phyloP scores from a whole-genome alignment of 2,329 filamentous ascomycete genomes.

The Aureobasidium sp. region DNA sequence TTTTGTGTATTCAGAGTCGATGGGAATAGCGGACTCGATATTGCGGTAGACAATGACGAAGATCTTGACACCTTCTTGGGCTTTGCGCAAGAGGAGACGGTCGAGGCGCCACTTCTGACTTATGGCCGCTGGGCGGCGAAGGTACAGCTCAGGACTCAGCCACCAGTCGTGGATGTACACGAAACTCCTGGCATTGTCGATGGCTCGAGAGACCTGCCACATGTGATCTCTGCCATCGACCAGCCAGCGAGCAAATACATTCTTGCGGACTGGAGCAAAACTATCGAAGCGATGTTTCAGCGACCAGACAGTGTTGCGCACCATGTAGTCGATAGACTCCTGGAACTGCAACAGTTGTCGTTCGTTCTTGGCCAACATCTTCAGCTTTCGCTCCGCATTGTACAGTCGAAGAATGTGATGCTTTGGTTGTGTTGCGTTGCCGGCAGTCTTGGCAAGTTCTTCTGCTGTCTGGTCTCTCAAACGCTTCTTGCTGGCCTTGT shows the following conservation, averaged over 20 bases:
- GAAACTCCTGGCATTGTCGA: slow-evolving; percentile 94
- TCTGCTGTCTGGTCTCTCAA: slow-evolving; percentile 48
- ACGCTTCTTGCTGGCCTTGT: slow-evolving; percentile 55
- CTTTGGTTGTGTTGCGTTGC: slow-evolving; percentile 54
- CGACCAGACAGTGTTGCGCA: slow-evolving; percentile 74
- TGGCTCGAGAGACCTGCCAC: slow-evolving; percentile 97
- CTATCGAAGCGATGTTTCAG: slow-evolving; percentile 81
- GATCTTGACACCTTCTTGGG: slow-evolving; percentile 89
- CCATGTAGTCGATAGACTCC: slow-evolving; percentile 84
- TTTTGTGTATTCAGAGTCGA: slow-evolving; percentile 97
- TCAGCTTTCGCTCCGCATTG: slow-evolving; percentile 88
- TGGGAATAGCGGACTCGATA: slow-evolving; percentile 92
- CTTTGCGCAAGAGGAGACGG: slow-evolving; percentile 85
- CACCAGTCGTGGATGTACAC: slow-evolving; percentile 99
- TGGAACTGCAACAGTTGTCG: slow-evolving; percentile 86
- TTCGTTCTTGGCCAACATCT: slow-evolving; percentile 85
- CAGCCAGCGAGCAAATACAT: slow-evolving; percentile 90
- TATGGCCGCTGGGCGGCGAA: slow-evolving; percentile 87
- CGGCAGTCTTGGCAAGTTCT: slow-evolving; percentile 57
- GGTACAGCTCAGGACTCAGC: slow-evolving; percentile 92
- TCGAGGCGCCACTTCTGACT: slow-evolving; percentile 98
- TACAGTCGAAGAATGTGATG: slow-evolving; percentile 84
- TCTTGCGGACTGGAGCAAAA: slow-evolving; percentile 81
- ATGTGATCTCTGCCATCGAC: slow-evolving; percentile 97
- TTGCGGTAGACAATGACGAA: slow-evolving; percentile 98